A percentile compares a stretch with the other conserved stretches of the same genome.
Evolutionary conservation across 306 rosid genomes (phyloP).

Genomic region (Hippophae tibetana): DNA sequence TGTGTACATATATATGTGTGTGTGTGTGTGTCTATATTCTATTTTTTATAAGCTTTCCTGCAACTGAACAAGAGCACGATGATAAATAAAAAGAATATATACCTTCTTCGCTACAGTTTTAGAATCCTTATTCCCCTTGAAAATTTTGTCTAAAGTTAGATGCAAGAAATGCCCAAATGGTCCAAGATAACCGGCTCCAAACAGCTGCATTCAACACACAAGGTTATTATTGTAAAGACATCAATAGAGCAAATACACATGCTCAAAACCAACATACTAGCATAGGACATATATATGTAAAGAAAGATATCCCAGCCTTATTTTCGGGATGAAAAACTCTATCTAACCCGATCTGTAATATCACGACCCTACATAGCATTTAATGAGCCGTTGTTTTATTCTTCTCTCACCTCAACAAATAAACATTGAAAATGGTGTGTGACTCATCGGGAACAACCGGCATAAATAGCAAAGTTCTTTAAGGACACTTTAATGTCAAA

Average conservation of each 20-base stretch:
- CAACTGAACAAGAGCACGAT: conserved; percentile 6
- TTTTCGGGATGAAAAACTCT: not conserved
- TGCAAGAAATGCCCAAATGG: conserved; percentile 87
- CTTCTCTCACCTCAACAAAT: too few species aligned
- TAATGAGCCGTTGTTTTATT: too few species aligned
- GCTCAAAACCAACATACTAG: not conserved
- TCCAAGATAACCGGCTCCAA: conserved; percentile 89
- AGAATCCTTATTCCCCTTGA: conserved; percentile 86
- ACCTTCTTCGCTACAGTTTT: conserved; percentile 91
- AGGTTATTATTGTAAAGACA: not conserved
- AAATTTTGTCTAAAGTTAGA: conserved; percentile 54
- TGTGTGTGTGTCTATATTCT: not conserved
- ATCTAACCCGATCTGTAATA: too few species aligned
- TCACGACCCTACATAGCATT: too few species aligned
- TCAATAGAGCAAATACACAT: not conserved
- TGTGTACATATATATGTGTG: too few species aligned
- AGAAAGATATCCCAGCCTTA: not conserved
- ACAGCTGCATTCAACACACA: conserved; percentile 43
- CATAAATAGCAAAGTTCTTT: too few species aligned
- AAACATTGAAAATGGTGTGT: too few species aligned
- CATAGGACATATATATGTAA: not conserved
- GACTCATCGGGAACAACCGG: too few species aligned
- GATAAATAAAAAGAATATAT: conserved; percentile 6
- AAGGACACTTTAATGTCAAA: too few species aligned
- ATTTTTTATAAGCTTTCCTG: not conserved